Evolutionary conservation across 768 basidiomycete genomes (phyloP).

Genomic region (Lactarius deliciosus): DNA sequence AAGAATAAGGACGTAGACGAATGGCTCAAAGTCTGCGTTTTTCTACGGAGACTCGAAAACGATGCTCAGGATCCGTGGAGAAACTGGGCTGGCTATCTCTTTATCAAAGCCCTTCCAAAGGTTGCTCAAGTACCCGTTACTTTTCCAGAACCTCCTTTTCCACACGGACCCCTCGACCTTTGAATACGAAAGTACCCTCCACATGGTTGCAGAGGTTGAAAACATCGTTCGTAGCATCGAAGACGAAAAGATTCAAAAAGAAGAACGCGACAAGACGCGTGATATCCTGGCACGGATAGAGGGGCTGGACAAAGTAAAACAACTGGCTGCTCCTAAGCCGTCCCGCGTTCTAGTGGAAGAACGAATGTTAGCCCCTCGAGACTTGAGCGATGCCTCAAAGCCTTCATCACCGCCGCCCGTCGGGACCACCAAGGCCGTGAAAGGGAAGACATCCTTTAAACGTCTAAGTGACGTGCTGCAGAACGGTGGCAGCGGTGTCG

Average conservation of each 20-base stretch:
- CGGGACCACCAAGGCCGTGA: conserved; percentile 54
- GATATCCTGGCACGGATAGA: conserved; percentile 97
- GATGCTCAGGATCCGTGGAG: conserved; percentile 80
- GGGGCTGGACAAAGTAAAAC: conserved; percentile 90
- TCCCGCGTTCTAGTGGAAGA: conserved; percentile 88
- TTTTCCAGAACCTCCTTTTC: conserved; percentile 96
- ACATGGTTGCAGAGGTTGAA: conserved; percentile 98
- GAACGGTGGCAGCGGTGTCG: conserved; percentile 46
- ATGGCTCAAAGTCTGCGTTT: conserved; percentile 75
- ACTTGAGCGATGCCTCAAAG: conserved; percentile 30
- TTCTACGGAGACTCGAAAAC: conserved; percentile 75
- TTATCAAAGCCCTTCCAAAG: conserved; percentile 97
- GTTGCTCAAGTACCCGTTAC: conserved; percentile 91
- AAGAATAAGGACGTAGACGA: conserved; percentile 80
- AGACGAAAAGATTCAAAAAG: conserved; percentile 96
- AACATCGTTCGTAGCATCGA: conserved; percentile 95
- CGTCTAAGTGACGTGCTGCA: conserved; percentile 88
- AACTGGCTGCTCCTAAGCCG: conserved; percentile 87
- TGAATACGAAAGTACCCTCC: conserved; percentile 94
- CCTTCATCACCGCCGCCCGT: conserved; percentile 38
- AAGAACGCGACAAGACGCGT: conserved; percentile 92
- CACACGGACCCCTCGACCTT: conserved; percentile 96
- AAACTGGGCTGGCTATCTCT: conserved; percentile 92
- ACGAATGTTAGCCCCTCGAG: conserved; percentile 46
- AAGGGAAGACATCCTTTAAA: conserved; percentile 84